Base-by-base conservation (phyloP, 257 asterid genomes). In the Capsicum baccatum region DNA sequence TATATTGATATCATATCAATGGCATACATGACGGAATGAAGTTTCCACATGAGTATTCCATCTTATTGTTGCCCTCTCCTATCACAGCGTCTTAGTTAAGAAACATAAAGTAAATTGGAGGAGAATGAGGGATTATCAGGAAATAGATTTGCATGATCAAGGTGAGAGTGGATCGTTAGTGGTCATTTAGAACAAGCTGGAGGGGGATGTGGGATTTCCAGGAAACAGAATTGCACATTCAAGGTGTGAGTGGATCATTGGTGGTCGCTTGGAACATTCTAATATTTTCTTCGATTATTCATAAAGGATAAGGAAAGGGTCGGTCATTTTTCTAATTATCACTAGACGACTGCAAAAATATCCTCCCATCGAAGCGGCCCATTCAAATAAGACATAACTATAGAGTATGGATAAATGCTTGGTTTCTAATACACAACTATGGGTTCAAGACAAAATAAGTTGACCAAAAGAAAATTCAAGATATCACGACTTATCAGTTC, bases 1-100 rank as follows among this genome's bases (percentile, higher is more conserved):
- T 47, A 44, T 44, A 47, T 10, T n/a, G 47, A 71, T 5, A 47
- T 11, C 33, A 44, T 47, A 71, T 10, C 58, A 47, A n/a, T 47
- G 79, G 37, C n/a, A 71, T 71, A n/a, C 39, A 47, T 47, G 58
- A 48, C 47, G 37, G 58, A 71, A 71, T 71, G 79, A 71, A 71
- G 58, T 17, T 71, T 71, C 58, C 47, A n/a, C 39, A 0, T 47
- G 39, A 71, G 79, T 3, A 12, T 47, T 71, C 79, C 39, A 6
- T 71, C 58, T n/a, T n/a, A 71, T 47, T 58, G n/a, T 12, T 6
- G n/a, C 39, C 37, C 79, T 47, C 58, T 71, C 39, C 39, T 47
- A 47, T 71, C n/a, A n/a, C n/a, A 58, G n/a, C 3, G 3, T 48
- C 58, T 71, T 71, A 71, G 16, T 44, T n/a, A 44, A 17, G 35